These are phyloP conservation scores for Amphibolis antarctica DNA, from an alignment of 106 monocot species.

Conservation along the genomic window DNA sequence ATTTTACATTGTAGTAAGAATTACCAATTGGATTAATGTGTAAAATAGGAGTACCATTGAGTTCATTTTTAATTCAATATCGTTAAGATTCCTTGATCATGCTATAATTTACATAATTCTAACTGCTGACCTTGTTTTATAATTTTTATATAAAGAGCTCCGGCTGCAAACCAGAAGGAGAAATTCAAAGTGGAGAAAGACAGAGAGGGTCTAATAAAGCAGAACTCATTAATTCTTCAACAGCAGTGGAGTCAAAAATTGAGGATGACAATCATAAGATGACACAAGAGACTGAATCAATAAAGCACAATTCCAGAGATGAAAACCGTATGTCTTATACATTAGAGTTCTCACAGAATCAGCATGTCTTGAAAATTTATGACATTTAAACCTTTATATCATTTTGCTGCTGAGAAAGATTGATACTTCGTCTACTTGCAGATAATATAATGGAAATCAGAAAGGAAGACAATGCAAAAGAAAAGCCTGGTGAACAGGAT, in stretches of 20 bases:
- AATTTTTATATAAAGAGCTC: slow-evolving; percentile 32
- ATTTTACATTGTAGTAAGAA: neutral
- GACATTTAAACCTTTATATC: no score
- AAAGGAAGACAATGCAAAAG: neutral
- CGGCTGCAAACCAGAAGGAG: slow-evolving; percentile 35
- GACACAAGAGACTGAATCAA: slow-evolving; percentile 2
- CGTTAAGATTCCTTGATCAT: no score
- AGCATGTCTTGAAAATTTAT: neutral
- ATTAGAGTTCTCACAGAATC: neutral
- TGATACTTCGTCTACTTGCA: neutral
- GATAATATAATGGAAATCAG: neutral
- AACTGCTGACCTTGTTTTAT: no score
- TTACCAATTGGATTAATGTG: neutral
- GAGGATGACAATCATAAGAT: slow-evolving; percentile 8
- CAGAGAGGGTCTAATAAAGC: slow-evolving; percentile 15
- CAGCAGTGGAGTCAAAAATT: slow-evolving; percentile 11
- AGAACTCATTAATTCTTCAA: slow-evolving; percentile 11
- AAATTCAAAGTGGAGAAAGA: slow-evolving; percentile 30
- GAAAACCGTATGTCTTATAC: slow-evolving; percentile 6
- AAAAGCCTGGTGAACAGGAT: neutral
- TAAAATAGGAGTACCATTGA: neutral
- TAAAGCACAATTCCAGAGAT: slow-evolving; percentile 1
- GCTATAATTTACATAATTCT: no score
- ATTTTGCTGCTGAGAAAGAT: no score
- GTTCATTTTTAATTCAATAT: neutral